Evolutionary conservation across 768 basidiomycete genomes (phyloP), one percentile per base, ranked within the genome.

Genomic region (Mycena floridula): DNA sequence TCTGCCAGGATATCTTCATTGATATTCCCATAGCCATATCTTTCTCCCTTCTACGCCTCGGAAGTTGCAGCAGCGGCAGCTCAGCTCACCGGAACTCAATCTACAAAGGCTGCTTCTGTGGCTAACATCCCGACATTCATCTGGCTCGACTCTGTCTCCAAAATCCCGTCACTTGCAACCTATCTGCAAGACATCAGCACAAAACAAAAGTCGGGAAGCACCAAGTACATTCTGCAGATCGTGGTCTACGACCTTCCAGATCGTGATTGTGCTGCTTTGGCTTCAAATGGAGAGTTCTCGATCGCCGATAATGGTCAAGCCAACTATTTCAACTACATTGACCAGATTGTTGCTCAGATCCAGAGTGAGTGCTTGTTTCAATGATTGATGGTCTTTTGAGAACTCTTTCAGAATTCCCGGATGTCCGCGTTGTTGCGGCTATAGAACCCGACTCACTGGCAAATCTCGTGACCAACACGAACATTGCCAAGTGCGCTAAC

Each of bases 361-460:
- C 62, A 73, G 55, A 54, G 77, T 78, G 45, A 40, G 70, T 51
- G 28, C 27, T 5, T 27, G 28, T 5, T 32, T 37, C 22, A 26
- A 15, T 44, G 44, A 37, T 21, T 26, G 25, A 38, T 13, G 40
- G 37, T 15, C 37, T 21, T 15, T 26, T 54, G 1, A 47, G 22
- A 37, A 18, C 20, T 15, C 37, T 21, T 27, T 7, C 40, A 74
- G 74, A 69, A 48, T 80, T 64, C 67, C 80, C 80, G 38, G 69
- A 74, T 52, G 78, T 81, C 50, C 74, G 76, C 42, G 74, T 83
- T 49, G 71, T 82, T 36, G 79, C 81, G 40, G 77, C 81, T 57
- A 72, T 81, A 43, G 81, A 82, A 59, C 80, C 81, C 49, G 81
- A 82, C 59, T 80, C 79, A 32, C 64, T 84, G 37, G 81, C 79